Evolutionary conservation across 2,329 filamentous ascomycete genomes (phyloP), one percentile per base, ranked within the genome.

Genomic region (Akanthomyces uredinophilus): DNA sequence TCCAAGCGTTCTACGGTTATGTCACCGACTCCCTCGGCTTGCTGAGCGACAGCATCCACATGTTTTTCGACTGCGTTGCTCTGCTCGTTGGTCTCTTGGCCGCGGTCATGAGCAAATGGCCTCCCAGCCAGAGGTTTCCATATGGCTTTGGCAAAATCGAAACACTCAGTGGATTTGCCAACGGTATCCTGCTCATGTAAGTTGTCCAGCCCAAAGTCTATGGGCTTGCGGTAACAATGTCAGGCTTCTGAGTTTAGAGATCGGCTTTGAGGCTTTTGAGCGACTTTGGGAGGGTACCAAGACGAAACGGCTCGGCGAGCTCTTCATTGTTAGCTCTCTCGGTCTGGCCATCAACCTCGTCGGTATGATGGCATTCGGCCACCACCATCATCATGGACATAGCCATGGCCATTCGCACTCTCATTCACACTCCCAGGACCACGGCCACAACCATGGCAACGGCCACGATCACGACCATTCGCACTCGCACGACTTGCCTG

Each of bases 91-190:
- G 95, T 13, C 81, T 99, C 11, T 89, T 94, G 68, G 95, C 95
- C 32, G 89, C 94, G 1, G 92, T 99, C 6, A 91, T 96, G 80
- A 95, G 91, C 76, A 98, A 98, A 75, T 97, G 95, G 93, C 92
- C 93, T 1, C 90, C 92, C 0, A 96, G 89, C 72, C 83, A 90
- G 63, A 83, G 88, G 22, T 98, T 96, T 69, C 95, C 95, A 0
- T 98, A 97, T 71, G 95, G 95, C 0, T 95, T 96, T 73, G 93
- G 94, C 63, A 99, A 98, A 75, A 91, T 99, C 62, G 95, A 99
- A 76, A 97, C 92, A 0, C 79, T 99, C 62, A 96, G 94, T 64
- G 95, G 95, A 0, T 97, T 99, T 73, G 95, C 91, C 67, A 99
- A 99, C 70, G 95, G 95, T 8, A 89, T 99, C 32, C 94, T 99